phyloP scores from a whole-genome alignment of 805 yeast species.

The Barnettozyma sp. region DNA sequence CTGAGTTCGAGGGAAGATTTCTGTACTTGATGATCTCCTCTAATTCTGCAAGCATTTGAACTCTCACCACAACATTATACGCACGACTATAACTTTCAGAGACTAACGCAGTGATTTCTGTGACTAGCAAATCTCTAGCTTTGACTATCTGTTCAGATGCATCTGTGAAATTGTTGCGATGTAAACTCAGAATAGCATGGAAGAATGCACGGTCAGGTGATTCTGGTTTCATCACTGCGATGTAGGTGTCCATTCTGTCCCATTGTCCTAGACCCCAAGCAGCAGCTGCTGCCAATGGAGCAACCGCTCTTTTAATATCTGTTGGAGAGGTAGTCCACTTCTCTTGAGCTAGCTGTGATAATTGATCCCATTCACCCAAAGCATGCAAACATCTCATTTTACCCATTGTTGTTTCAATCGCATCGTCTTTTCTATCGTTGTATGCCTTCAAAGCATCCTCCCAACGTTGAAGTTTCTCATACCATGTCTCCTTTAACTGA shows the following conservation, averaged over 20 bases:
- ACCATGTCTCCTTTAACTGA: conserved; percentile 95
- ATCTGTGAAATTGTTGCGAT: conserved; percentile 76
- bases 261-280: conserved; percentile 98
- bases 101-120: conserved; percentile 90
- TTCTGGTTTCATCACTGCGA: conserved; percentile 81
- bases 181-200: conserved; percentile 81
- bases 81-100: conserved; percentile 96
- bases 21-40: conserved; percentile 93
- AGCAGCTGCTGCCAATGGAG: conserved; percentile 98
- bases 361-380: conserved; percentile 96
- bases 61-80: conserved; percentile 91
- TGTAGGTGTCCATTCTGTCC: conserved; percentile 92
- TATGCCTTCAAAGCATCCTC: conserved; percentile 94
- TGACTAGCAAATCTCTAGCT: conserved; percentile 84
- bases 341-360: conserved; percentile 75
- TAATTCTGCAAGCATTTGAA: conserved; percentile 93
- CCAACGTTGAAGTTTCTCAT: conserved; percentile 94
- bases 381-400: conserved; percentile 98
- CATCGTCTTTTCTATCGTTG: conserved; percentile 66
- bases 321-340: conserved; percentile 75
- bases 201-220: conserved; percentile 95
- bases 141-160: conserved; percentile 71
- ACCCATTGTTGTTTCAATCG: conserved; percentile 91
- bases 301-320: conserved; percentile 75
- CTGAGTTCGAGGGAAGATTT: conserved; percentile 75